A percentile compares a stretch with the other conserved stretches of the same genome.
Evolutionary conservation across 441 rosid genomes (phyloP).

Genomic region (Arabidopsis lyrata): DNA sequence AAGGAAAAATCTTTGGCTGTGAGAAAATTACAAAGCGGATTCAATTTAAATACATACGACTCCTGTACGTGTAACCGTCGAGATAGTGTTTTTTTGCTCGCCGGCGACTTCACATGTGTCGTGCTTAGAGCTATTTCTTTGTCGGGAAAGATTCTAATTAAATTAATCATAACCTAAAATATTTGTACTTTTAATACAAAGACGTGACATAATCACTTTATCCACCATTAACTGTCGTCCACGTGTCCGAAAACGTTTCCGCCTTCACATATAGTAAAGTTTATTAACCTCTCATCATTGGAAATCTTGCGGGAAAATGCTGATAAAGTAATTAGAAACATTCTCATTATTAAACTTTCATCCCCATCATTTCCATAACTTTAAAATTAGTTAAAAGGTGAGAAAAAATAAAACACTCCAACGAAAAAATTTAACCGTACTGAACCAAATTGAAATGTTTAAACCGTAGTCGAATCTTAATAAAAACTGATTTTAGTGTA

Average conservation of each 20-base stretch:
- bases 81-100: background rate
- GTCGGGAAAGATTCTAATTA: constrained; percentile 29
- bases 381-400: no score
- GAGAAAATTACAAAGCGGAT: background rate
- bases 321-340: no score
- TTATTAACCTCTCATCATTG: background rate
- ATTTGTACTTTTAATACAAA: background rate
- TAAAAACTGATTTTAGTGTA: background rate
- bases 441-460: background rate
- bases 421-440: no score
- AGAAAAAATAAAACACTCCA: no score
- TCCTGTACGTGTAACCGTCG: constrained; percentile 5
- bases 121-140: constrained; percentile 32
- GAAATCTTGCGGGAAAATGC: no score
- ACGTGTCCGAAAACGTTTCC: background rate
- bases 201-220: constrained; percentile 32
- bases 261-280: background rate
- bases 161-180: background rate
- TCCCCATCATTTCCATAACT: background rate
- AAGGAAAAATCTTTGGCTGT: background rate
- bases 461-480: background rate
- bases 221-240: constrained; percentile 2
- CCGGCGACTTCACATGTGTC: constrained; percentile 36
- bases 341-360: background rate
- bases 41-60: constrained; percentile 11